Percentiles rank a stretch among this genome's conserved stretches.
phyloP scores from a whole-genome alignment of 2,329 filamentous ascomycete species.

The Podosphaera aphanis region DNA sequence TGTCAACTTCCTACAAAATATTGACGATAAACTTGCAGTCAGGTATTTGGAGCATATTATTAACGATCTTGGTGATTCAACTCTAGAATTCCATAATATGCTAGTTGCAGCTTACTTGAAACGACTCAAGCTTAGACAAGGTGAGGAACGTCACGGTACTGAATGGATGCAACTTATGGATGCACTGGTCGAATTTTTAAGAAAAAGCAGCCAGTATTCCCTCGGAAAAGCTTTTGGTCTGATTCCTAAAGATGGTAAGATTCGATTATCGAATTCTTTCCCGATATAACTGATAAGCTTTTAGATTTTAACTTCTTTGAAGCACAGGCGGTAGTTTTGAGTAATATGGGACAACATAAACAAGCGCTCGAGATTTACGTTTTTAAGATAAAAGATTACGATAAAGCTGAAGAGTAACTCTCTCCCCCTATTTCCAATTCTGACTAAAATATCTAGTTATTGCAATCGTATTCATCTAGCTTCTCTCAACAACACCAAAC shows the following conservation, averaged over 20 bases:
- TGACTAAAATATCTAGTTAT: slow-evolving; percentile 33
- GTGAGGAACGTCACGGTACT: slow-evolving; percentile 20
- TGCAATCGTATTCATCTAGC: slow-evolving; percentile 65
- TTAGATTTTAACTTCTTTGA: slow-evolving; percentile 70
- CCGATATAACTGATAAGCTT: slow-evolving; percentile 3
- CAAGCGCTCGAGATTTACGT: slow-evolving; percentile 95
- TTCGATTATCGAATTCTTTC: not conserved
- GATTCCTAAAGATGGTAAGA: slow-evolving; percentile 56
- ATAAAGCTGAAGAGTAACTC: slow-evolving; percentile 71
- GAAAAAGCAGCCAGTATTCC: slow-evolving; percentile 58
- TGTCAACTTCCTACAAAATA: slow-evolving; percentile 44
- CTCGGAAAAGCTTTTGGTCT: slow-evolving; percentile 51
- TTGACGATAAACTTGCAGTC: slow-evolving; percentile 50
- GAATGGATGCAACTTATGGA: slow-evolving; percentile 34
- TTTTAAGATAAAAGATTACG: slow-evolving; percentile 70
- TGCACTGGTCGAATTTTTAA: slow-evolving; percentile 52
- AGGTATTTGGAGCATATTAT: slow-evolving; percentile 82
- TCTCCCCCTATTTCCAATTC: not conserved
- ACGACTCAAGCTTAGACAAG: slow-evolving; percentile 17
- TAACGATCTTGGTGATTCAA: slow-evolving; percentile 60
- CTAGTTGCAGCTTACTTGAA: slow-evolving; percentile 51
- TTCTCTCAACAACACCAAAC: slow-evolving; percentile 22
- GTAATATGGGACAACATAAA: slow-evolving; percentile 86
- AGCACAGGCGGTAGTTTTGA: slow-evolving; percentile 68
- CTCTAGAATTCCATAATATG: slow-evolving; percentile 67